Evolutionary conservation across 805 yeast species (phyloP).

Genomic region (Sungouiella blattae): DNA sequence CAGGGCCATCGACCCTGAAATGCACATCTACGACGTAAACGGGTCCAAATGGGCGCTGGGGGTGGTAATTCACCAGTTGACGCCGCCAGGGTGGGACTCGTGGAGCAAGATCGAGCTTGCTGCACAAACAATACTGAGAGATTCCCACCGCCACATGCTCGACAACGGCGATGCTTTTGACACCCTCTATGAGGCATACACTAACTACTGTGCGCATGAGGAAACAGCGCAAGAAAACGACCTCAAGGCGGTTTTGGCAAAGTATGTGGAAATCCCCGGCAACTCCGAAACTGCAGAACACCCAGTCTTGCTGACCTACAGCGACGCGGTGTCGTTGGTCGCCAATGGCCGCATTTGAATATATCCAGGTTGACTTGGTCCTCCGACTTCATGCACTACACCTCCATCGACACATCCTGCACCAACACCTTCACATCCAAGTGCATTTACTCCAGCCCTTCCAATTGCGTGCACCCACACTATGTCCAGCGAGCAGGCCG

Average conservation of each 20-base stretch:
- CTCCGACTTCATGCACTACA: too few relatives aligned
- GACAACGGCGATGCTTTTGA: conserved; percentile 16
- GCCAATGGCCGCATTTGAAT: too few relatives aligned
- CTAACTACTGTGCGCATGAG: conserved; percentile 4
- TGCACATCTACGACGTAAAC: conserved; percentile 4
- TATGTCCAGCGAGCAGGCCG: too few relatives aligned
- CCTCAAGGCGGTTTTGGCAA: background rate
- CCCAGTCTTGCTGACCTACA: too few relatives aligned
- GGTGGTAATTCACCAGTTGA: conserved; percentile 19
- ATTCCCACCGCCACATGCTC: conserved; percentile 9
- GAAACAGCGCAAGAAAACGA: background rate
- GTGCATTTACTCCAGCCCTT: too few relatives aligned
- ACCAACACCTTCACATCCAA: too few relatives aligned
- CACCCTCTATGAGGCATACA: conserved; percentile 16
- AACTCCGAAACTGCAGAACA: too few relatives aligned
- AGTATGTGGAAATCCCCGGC: too few relatives aligned
- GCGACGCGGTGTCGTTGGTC: too few relatives aligned
- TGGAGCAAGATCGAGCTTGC: conserved; percentile 45
- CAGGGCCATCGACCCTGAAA: conserved; percentile 2
- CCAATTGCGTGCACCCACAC: too few relatives aligned
- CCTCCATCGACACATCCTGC: too few relatives aligned
- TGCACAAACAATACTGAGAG: conserved; percentile 21
- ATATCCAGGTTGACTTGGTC: too few relatives aligned
- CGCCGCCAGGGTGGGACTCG: conserved; percentile 53
- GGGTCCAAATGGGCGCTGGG: conserved; percentile 5